A percentile compares a stretch with the other conserved stretches of the same genome.
phyloP scores from a whole-genome alignment of 164 flowering plant species.

The Chimonanthus praecox region DNA sequence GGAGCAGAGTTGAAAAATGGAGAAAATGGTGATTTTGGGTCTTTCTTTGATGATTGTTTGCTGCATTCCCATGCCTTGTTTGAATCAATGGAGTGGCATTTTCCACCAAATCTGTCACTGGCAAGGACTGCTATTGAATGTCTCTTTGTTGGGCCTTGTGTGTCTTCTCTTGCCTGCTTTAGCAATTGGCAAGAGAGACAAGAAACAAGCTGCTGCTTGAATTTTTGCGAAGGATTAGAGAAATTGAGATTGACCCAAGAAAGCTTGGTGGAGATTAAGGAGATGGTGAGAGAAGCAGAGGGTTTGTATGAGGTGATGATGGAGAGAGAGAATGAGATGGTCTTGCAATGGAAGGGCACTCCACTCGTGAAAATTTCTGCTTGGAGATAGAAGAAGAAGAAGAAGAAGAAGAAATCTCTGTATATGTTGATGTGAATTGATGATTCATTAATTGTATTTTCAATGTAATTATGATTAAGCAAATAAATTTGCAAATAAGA shows the following conservation, averaged over 20 bases:
- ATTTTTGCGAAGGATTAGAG: constrained; percentile 10
- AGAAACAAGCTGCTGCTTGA: not conserved
- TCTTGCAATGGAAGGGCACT: constrained; percentile 34
- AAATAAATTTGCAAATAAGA: too few relatives aligned
- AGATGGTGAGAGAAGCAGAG: constrained; percentile 18
- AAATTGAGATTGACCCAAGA: constrained; percentile 27
- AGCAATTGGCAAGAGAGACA: constrained; percentile 24
- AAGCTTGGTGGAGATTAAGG: constrained; percentile 28
- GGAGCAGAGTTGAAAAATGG: constrained; percentile 6
- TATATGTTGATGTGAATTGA: too few relatives aligned
- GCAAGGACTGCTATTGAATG: constrained; percentile 38
- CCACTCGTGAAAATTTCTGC: constrained; percentile 35
- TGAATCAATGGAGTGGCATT: constrained; percentile 29
- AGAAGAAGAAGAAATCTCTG: not conserved
- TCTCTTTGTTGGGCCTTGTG: constrained; percentile 28
- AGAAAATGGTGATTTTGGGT: constrained; percentile 13
- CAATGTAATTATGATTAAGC: too few relatives aligned
- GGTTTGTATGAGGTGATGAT: constrained; percentile 21
- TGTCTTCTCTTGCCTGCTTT: constrained; percentile 21
- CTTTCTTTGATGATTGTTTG: constrained; percentile 22
- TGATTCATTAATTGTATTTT: too few relatives aligned
- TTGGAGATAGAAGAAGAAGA: constrained; percentile 27
- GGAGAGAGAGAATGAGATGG: constrained; percentile 25
- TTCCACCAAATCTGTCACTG: constrained; percentile 25
- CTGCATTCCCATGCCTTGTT: constrained; percentile 23